phyloP scores from a whole-genome alignment of 768 basidiomycete species.

The Pleurotus cornucopiae region DNA sequence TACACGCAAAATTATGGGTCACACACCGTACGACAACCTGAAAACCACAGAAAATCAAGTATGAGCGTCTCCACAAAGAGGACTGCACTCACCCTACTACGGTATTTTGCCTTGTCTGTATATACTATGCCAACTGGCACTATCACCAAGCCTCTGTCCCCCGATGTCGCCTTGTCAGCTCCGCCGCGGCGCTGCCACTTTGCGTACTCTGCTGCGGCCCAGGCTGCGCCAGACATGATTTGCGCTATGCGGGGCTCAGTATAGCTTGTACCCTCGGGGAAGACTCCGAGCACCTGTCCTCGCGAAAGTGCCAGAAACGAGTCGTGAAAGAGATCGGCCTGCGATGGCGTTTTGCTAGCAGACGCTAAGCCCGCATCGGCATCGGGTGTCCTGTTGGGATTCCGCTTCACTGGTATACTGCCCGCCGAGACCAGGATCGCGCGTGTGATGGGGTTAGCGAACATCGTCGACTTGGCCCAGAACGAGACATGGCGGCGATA shows the following conservation, averaged over 20 bases:
- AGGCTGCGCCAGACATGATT: slow-evolving; percentile 58
- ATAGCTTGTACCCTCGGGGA: slow-evolving; percentile 60
- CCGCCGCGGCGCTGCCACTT: slow-evolving; percentile 26
- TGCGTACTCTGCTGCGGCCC: slow-evolving; percentile 70
- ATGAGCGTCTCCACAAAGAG: not conserved
- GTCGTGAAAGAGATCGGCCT: slow-evolving; percentile 45
- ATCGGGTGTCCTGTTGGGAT: slow-evolving; percentile 33
- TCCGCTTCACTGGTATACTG: slow-evolving; percentile 69
- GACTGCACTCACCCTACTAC: slow-evolving; percentile 42
- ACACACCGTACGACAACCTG: slow-evolving; percentile 17
- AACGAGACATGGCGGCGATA: slow-evolving; percentile 53
- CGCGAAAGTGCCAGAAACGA: slow-evolving; percentile 51
- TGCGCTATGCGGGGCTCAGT: slow-evolving; percentile 44
- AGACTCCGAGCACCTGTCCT: slow-evolving; percentile 60
- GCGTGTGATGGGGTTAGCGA: slow-evolving; percentile 49
- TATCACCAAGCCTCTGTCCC: slow-evolving; percentile 32
- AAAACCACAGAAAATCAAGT: slow-evolving; percentile 10
- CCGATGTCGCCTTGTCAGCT: slow-evolving; percentile 9
- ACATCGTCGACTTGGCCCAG: slow-evolving; percentile 73
- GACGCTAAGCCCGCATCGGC: not conserved
- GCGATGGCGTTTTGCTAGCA: slow-evolving; percentile 16
- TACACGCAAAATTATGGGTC: not conserved
- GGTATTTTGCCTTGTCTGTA: slow-evolving; percentile 62
- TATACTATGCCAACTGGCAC: slow-evolving; percentile 70
- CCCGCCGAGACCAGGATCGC: slow-evolving; percentile 57